Conservation (phyloP, 257 asterid genomes). For the Petunia axillaris region DNA sequence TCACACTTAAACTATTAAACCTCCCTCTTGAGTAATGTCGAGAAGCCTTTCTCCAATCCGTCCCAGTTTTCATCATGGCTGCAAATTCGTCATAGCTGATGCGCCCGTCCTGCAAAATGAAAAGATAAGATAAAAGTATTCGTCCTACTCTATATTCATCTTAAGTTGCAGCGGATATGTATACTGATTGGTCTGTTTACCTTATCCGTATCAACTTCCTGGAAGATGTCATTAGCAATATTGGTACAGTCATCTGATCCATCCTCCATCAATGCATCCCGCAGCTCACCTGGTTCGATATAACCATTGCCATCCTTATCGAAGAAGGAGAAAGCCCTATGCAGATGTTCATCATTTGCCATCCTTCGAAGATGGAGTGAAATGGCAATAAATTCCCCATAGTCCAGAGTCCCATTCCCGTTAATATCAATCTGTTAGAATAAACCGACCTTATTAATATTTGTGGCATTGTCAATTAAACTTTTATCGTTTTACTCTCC, state of each 20-base stretch:
- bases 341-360: conserved; percentile 89
- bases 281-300: conserved; percentile 80
- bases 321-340: conserved; percentile 73
- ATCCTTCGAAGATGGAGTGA: conserved; percentile 83
- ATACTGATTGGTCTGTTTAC: conserved; percentile 36
- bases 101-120: conserved; percentile 70
- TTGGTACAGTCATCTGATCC: conserved; percentile 67
- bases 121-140: conserved; percentile 23
- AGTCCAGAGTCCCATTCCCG: conserved; percentile 79
- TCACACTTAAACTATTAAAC: conserved; percentile 78
- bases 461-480: not conserved
- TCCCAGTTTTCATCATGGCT: conserved; percentile 93
- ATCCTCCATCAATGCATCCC: conserved; percentile 76
- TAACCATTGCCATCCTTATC: conserved; percentile 76
- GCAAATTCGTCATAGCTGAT: conserved; percentile 88
- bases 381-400: conserved; percentile 82
- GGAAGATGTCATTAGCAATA: conserved; percentile 81
- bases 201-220: conserved; percentile 93
- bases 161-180: not conserved
- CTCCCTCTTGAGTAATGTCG: conserved; percentile 90
- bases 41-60: conserved; percentile 97
- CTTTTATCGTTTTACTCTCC: not conserved
- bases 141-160: not conserved
- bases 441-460: conserved; percentile 17
- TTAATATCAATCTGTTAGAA: conserved; percentile 63